These are phyloP conservation scores for Xylaria sp. DNA, from an alignment of 2,329 filamentous ascomycete species.

Conservation along the genomic window DNA sequence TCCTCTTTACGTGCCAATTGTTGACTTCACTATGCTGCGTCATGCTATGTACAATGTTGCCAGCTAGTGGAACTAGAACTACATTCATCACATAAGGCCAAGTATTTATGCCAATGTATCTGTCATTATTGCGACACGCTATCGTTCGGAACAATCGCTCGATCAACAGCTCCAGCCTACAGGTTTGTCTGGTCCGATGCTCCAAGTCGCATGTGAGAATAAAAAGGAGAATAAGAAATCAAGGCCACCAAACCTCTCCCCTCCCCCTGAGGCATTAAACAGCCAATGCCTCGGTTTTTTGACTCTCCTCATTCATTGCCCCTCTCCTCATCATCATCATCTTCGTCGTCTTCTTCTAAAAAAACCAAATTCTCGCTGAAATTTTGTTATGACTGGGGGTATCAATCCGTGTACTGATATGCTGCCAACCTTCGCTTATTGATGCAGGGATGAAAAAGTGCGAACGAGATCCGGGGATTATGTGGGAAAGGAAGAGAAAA, in stretches of 20 bases:
- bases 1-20: neutral
- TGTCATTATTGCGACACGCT: slow-evolving; percentile 25
- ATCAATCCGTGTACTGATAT: slow-evolving; percentile 33
- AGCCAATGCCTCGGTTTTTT: slow-evolving; percentile 5
- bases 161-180: neutral
- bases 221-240: neutral
- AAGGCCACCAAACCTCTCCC: slow-evolving; percentile 6
- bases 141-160: slow-evolving; percentile 1
- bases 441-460: slow-evolving; percentile 24
- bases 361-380: slow-evolving; percentile 14
- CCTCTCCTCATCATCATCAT: neutral
- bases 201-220: slow-evolving; percentile 1
- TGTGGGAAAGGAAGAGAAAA: neutral
- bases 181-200: neutral
- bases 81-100: neutral
- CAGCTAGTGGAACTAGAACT: neutral
- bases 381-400: slow-evolving; percentile 15
- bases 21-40: neutral
- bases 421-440: slow-evolving; percentile 29
- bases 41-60: neutral
- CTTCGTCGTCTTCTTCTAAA: slow-evolving; percentile 7
- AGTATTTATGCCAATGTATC: neutral
- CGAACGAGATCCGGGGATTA: neutral
- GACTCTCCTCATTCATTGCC: neutral
- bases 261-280: slow-evolving; percentile 7